Percentiles rank a stretch among this genome's conserved stretches.
These are phyloP conservation scores for Strobilomyces echinocephalus DNA, from an alignment of 768 basidiomycete genomes.

Conservation along the genomic window DNA sequence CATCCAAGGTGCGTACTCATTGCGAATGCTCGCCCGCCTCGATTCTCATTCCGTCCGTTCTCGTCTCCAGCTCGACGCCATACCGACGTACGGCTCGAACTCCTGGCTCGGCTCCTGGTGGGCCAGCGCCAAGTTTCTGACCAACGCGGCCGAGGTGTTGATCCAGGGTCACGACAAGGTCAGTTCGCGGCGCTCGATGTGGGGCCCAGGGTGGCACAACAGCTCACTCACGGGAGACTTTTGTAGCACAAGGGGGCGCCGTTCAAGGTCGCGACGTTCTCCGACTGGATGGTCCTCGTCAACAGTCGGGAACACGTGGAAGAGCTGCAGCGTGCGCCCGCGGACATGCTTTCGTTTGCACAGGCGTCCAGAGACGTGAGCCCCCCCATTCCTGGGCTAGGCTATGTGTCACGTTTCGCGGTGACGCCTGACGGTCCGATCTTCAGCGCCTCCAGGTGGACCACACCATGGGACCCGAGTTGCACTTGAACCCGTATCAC, in stretches of 20 bases:
- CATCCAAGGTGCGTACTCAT: conserved; percentile 1
- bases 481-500: conserved; percentile 31
- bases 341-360: background rate
- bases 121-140: conserved; percentile 13
- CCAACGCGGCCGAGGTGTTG: conserved; percentile 17
- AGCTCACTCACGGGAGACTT: no score
- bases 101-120: conserved; percentile 9
- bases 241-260: conserved; percentile 8
- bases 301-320: conserved; percentile 13
- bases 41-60: background rate
- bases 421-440: no score
- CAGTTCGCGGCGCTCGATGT: background rate
- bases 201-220: background rate
- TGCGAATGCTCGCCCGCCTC: background rate
- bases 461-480: conserved; percentile 35
- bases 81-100: conserved; percentile 1
- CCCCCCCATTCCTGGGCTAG: background rate
- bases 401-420: background rate
- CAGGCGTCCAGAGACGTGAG: conserved; percentile 33
- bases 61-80: background rate
- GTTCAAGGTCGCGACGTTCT: conserved; percentile 29
- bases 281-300: conserved; percentile 41
- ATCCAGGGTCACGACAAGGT: conserved; percentile 32
- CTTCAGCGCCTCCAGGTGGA: conserved; percentile 33
- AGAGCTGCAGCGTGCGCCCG: background rate